Evolutionary conservation across 1,139 yeast species (phyloP).

Genomic region (Lizanozyma gosingica): DNA sequence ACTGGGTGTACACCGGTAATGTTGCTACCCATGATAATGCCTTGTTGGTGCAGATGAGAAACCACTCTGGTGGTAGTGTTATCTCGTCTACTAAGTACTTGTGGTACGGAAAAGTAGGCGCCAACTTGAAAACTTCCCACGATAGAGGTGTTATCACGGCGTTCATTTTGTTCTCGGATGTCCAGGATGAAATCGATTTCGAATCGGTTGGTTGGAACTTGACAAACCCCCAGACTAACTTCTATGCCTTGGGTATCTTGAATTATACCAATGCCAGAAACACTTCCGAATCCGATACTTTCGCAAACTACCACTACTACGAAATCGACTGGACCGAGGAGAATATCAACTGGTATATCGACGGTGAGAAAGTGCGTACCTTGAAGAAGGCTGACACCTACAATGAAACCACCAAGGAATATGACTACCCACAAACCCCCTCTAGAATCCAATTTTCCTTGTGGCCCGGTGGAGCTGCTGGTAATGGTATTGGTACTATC

Average conservation of each 20-base stretch:
- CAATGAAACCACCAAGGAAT: slow-evolving; percentile 51
- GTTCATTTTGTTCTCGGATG: slow-evolving; percentile 75
- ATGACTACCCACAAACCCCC: slow-evolving; percentile 85
- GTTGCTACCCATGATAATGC: slow-evolving; percentile 43
- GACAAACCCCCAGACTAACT: slow-evolving; percentile 63
- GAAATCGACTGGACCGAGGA: slow-evolving; percentile 82
- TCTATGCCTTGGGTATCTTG: slow-evolving; percentile 63
- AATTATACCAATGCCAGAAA: slow-evolving; percentile 55
- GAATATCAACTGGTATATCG: slow-evolving; percentile 60
- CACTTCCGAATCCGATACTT: slow-evolving; percentile 43
- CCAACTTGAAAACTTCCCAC: slow-evolving; percentile 64
- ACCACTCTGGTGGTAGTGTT: slow-evolving; percentile 70
- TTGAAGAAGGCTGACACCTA: slow-evolving; percentile 57
- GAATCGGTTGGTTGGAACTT: slow-evolving; percentile 77
- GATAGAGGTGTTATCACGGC: slow-evolving; percentile 79
- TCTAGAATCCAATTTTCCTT: slow-evolving; percentile 75
- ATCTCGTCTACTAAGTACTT: slow-evolving; percentile 69
- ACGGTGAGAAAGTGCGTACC: slow-evolving; percentile 63
- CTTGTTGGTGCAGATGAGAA: slow-evolving; percentile 68
- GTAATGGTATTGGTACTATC: slow-evolving; percentile 65
- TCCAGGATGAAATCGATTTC: slow-evolving; percentile 83
- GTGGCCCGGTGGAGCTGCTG: slow-evolving; percentile 85
- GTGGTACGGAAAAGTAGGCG: slow-evolving; percentile 81
- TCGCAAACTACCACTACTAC: slow-evolving; percentile 64
- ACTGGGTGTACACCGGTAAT: slow-evolving; percentile 73